Base-by-base conservation (phyloP, 2,329 filamentous ascomycete genomes). In the Aspergillus japonicus region DNA sequence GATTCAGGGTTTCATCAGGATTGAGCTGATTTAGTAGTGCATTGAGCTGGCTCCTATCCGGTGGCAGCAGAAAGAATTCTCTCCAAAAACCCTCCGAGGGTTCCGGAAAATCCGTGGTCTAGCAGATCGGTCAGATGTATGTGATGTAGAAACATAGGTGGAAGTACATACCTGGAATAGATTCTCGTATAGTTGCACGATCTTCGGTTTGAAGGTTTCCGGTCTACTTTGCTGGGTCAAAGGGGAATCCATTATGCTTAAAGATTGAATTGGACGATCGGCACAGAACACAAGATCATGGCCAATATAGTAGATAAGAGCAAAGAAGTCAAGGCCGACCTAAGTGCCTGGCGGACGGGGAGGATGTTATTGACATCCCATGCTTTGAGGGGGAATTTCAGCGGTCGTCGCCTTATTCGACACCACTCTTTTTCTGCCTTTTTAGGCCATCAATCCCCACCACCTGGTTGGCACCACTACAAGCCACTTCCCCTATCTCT, bases 41-140 rank as follows among this genome's bases (percentile, higher is more conserved):
- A 72, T 86, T 85, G 64, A 99, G 80, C 52, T 87, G 84, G 4
- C 81, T 75, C 57, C 86, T 83, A 72, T 97, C 92, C 23, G 94
- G 93, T 64, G 87, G 88, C 60, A 97, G 82, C 42, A 99, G 84
- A 75, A 99, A 99, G 78, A 99, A 92, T 77, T 97, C 95, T 66
- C 87, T 85, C 95, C 95, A 99, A 79, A 97, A 99, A 48, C 92
- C 94, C 62, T 96, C 92, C 0, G 91, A 85, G 63, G 89, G 89
- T 29, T 92, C 89, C 54, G 81, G 77, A 60, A 87, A 84, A 62
- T 89, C 84, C 57, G 87, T 84, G 64, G 89, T 86, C 78, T 90
- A 74, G 71, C 75, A 7, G 42, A 60, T 64, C 57, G 60, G 59
- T 58, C 29, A 60, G 31, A 63, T 61, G 47, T 52, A 52, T 51